Conservation (phyloP, 495 filamentous ascomycete species). For the Coniosporium apollinis region DNA sequence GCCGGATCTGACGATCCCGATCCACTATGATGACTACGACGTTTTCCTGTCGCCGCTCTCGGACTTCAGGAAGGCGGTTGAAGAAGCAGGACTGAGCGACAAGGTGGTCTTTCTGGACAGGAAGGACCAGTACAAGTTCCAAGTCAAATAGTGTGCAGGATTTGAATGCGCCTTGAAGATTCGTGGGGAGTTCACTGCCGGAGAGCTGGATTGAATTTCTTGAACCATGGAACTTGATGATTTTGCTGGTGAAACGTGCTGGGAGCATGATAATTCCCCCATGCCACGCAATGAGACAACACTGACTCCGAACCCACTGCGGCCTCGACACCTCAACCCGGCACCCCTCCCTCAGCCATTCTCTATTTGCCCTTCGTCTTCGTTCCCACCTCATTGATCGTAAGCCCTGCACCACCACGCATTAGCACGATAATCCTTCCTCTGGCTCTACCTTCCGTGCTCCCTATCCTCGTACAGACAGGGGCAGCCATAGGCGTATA, state of each 20-base stretch:
- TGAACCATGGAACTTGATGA: no score
- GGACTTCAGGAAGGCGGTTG: constrained; percentile 43
- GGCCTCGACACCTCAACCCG: no score
- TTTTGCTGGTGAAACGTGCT: no score
- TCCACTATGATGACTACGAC: constrained; percentile 55
- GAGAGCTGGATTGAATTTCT: no score
- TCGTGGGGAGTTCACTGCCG: no score
- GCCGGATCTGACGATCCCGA: constrained; percentile 49
- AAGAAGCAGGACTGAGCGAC: constrained; percentile 30
- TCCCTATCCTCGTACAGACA: background rate
- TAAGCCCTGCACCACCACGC: constrained; percentile 37
- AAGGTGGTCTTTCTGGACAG: constrained; percentile 47
- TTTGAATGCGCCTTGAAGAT: no score
- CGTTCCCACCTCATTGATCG: constrained; percentile 61
- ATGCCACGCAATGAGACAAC: no score
- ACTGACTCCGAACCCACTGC: no score
- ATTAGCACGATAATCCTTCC: no score
- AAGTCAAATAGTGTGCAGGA: constrained; percentile 18
- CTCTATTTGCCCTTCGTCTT: constrained; percentile 43
- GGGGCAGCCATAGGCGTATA: background rate
- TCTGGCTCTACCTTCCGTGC: constrained; percentile 3
- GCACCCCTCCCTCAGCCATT: background rate
- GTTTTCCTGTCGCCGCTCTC: constrained; percentile 40
- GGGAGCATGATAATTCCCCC: no score
- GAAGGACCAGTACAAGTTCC: constrained; percentile 40